Percentiles rank a stretch among this genome's conserved stretches.
Evolutionary conservation across 352 stramenopile species (phyloP).

Genomic region (Globisporangium parvum): DNA sequence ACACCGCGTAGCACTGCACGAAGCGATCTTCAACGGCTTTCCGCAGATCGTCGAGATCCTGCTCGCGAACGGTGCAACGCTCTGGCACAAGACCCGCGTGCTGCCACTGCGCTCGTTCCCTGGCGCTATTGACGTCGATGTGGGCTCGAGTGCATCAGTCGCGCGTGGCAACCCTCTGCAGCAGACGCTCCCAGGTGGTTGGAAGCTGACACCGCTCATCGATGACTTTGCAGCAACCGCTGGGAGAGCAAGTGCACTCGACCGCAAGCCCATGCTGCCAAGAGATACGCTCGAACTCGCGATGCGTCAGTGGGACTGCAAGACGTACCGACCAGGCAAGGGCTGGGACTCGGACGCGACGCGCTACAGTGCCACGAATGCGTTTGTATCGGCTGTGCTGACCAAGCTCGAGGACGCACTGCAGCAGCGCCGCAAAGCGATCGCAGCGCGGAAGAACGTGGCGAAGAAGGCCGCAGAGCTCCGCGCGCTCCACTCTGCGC

Average conservation of each 20-base stretch:
- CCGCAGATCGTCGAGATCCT: slow-evolving; percentile 45
- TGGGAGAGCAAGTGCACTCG: no score
- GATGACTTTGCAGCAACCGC: neutral
- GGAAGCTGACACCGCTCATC: slow-evolving; percentile 41
- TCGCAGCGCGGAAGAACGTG: slow-evolving; percentile 39
- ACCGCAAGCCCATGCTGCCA: slow-evolving; percentile 29
- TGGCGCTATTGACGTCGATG: slow-evolving; percentile 10
- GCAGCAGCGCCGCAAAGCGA: slow-evolving; percentile 20
- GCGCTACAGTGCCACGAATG: slow-evolving; percentile 27
- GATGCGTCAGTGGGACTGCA: slow-evolving; percentile 33
- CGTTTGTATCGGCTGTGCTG: slow-evolving; percentile 28
- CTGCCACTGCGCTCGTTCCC: slow-evolving; percentile 45
- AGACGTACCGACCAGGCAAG: slow-evolving; percentile 20
- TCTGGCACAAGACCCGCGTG: slow-evolving; percentile 61
- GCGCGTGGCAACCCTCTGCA: neutral
- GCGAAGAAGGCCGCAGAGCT: slow-evolving; percentile 37
- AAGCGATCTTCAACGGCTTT: slow-evolving; percentile 66
- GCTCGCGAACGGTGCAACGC: slow-evolving; percentile 34
- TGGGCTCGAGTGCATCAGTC: slow-evolving; percentile 7
- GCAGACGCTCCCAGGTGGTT: slow-evolving; percentile 25
- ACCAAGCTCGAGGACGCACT: slow-evolving; percentile 15
- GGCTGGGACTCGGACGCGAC: slow-evolving; percentile 32
- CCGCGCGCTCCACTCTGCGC: slow-evolving; percentile 28
- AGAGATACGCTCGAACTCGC: slow-evolving; percentile 45
- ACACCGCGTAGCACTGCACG: slow-evolving; percentile 64